Conservation (phyloP, 306 rosid genomes). For the Quercus agrifolia region DNA sequence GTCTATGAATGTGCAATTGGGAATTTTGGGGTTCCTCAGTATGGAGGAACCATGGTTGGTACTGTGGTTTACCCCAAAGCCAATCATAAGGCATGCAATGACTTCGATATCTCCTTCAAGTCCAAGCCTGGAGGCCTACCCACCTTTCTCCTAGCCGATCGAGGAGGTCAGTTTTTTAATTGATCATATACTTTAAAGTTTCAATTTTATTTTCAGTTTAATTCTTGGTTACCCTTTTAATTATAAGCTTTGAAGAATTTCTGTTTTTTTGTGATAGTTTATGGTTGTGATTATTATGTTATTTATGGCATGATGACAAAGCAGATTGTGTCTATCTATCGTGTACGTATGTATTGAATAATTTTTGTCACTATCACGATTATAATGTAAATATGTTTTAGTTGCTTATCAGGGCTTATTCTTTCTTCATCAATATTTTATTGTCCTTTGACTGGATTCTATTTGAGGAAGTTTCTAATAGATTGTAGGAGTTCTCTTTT, state of each 20-base stretch:
- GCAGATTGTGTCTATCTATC: slow-evolving; percentile 4
- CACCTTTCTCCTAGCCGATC: slow-evolving; percentile 80
- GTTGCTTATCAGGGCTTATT: neutral
- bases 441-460: neutral
- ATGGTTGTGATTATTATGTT: slow-evolving; percentile 1
- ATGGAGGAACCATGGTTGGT: slow-evolving; percentile 90
- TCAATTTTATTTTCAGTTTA: neutral
- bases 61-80: slow-evolving; percentile 65
- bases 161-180: slow-evolving; percentile 64
- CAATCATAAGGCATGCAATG: slow-evolving; percentile 76
- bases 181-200: neutral
- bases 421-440: neutral
- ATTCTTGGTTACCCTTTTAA: neutral
- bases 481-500: neutral
- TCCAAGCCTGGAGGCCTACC: slow-evolving; percentile 73
- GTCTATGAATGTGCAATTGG: slow-evolving; percentile 87
- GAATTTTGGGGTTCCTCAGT: slow-evolving; percentile 90
- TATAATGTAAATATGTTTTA: neutral
- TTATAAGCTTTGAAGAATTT: neutral
- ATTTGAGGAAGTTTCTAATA: neutral
- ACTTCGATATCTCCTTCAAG: slow-evolving; percentile 49
- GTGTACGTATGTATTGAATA: neutral
- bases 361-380: neutral
- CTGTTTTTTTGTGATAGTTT: neutral
- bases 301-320: slow-evolving; percentile 3